Base-by-base conservation (phyloP, 345 rosid species). In the Laguncularia racemosa region DNA sequence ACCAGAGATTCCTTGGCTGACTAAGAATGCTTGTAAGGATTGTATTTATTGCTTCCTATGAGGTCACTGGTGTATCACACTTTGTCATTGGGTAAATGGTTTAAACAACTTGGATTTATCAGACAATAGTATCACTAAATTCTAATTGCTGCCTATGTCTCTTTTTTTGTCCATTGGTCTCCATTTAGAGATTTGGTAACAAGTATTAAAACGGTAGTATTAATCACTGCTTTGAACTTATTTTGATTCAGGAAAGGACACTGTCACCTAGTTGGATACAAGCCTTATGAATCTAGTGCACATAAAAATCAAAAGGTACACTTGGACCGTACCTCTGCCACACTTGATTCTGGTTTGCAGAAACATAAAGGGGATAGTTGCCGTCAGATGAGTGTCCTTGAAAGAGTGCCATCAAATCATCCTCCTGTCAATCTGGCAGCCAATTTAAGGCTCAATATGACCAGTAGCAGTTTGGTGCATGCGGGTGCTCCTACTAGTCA, bases 201-300 rank as follows among this genome's bases (percentile, higher is more conserved):
- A 19, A 12, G 28, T 16, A 16, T 14, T 51, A 11, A 20, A 14
- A 19, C 54, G 20, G 2, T 19, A 0, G 18, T 51, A 21, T 44
- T 48, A 61, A 50, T 59, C 40, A 23, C 40, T 40, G 48, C 60
- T 26, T 18, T 20, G 17, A 64, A 4, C 69, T 67, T 60, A 26
- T 66, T 67, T 17, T 75, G 68, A 66, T 44, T 63, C 87, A 91
- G 98, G 96, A 46, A 43, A 56, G 54, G 40, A 48, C 68, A 78
- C 67, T 66, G 84, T 69, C 81, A 86, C 43, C 52, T 76, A 66
- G 38, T 81, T 43, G 95, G 90, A 59, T 48, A 73, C 75, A 64
- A 57, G 48, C 50, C 72, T 69, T 67, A 66, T 46, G 60, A 66
- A 53, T 26, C n/a, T n/a, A 55, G 64, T 50, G 20, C 65, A 2